Conservation (phyloP, 1,139 yeast genomes). For the Kodamaea plutei region DNA sequence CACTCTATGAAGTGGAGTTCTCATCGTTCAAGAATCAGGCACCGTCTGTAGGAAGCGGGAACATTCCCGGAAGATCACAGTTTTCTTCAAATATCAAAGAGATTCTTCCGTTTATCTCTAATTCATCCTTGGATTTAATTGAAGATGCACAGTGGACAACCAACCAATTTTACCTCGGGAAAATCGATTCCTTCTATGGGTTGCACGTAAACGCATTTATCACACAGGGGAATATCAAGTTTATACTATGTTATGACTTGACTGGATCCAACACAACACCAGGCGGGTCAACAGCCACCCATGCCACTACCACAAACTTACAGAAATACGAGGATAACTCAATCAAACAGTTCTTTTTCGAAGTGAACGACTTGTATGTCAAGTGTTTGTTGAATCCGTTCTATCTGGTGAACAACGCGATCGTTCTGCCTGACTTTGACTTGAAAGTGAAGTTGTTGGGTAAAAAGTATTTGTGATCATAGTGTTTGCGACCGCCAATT, state of each 20-base stretch:
- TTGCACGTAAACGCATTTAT: slow-evolving; percentile 75
- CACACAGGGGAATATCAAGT: slow-evolving; percentile 84
- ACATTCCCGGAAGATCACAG: slow-evolving; percentile 55
- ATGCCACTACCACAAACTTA: slow-evolving; percentile 6
- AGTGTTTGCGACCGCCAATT: not conserved
- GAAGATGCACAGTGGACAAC: slow-evolving; percentile 86
- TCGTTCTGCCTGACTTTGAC: slow-evolving; percentile 74
- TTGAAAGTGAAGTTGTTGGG: slow-evolving; percentile 67
- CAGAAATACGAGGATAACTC: slow-evolving; percentile 59
- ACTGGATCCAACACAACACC: not conserved
- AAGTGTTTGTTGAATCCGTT: slow-evolving; percentile 86
- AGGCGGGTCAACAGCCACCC: slow-evolving; percentile 2
- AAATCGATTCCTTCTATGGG: slow-evolving; percentile 83
- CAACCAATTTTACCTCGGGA: slow-evolving; percentile 62
- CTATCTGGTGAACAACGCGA: slow-evolving; percentile 71
- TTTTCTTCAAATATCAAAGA: slow-evolving; percentile 73
- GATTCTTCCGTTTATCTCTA: slow-evolving; percentile 81
- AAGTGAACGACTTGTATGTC: slow-evolving; percentile 81
- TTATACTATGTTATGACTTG: slow-evolving; percentile 71
- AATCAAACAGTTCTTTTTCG: slow-evolving; percentile 78
- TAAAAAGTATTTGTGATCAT: slow-evolving; percentile 54
- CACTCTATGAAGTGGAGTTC: slow-evolving; percentile 84
- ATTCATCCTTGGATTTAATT: slow-evolving; percentile 81
- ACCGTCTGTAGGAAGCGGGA: slow-evolving; percentile 26
- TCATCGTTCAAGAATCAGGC: slow-evolving; percentile 53